phyloP scores from a whole-genome alignment of 2,329 filamentous ascomycete species.

The Aureobasidium sp. region DNA sequence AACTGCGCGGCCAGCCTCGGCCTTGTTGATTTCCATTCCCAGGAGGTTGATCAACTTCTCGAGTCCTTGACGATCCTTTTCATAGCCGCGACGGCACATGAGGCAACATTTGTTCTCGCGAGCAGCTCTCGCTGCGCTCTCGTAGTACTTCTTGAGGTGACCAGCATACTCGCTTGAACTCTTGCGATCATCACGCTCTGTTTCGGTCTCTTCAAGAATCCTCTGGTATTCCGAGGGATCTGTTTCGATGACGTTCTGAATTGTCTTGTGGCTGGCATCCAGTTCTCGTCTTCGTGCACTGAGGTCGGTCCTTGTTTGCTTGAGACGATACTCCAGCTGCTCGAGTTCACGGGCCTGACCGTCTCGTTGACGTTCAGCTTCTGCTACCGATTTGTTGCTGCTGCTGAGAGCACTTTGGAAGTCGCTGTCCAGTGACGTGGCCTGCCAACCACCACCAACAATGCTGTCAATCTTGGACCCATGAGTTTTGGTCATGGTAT shows the following conservation, averaged over 20 bases:
- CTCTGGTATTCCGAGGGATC: conserved; percentile 45
- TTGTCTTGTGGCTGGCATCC: conserved; percentile 49
- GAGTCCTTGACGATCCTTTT: conserved; percentile 49
- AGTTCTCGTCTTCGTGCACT: conserved; percentile 59
- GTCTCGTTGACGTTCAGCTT: conserved; percentile 65
- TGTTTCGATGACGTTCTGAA: conserved; percentile 51
- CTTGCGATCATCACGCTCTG: conserved; percentile 55
- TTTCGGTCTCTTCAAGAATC: conserved; percentile 46
- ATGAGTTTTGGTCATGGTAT: conserved; percentile 72
- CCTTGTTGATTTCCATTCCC: conserved; percentile 40
- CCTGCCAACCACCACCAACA: conserved; percentile 61
- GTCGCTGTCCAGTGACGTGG: conserved; percentile 60
- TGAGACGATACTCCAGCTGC: conserved; percentile 67
- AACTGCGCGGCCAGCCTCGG: conserved; percentile 39
- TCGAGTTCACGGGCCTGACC: conserved; percentile 64
- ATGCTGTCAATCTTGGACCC: conserved; percentile 59
- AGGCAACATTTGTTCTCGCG: conserved; percentile 66
- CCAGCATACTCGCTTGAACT: conserved; percentile 55
- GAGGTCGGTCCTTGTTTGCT: conserved; percentile 56
- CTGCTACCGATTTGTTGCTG: conserved; percentile 52
- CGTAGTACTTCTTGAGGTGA: conserved; percentile 45
- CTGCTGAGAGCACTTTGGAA: conserved; percentile 59
- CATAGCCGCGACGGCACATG: conserved; percentile 66
- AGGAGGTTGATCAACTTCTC: conserved; percentile 63
- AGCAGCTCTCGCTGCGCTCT: conserved; percentile 58